Base-by-base conservation (phyloP, 164 flowering plant genomes). In the Nymphaea colorata region DNA sequence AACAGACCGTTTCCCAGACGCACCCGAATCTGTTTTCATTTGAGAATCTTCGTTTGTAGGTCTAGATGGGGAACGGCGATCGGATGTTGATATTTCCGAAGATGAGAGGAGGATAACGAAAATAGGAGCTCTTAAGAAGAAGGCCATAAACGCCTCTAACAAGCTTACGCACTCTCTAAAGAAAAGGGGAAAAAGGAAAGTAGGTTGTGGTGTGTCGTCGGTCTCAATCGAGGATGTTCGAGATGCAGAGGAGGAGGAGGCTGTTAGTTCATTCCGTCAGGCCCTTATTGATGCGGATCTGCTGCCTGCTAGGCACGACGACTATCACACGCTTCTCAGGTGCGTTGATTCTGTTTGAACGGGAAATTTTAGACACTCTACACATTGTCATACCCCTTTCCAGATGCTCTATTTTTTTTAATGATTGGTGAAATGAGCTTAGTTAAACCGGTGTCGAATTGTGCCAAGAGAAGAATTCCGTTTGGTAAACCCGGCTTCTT, bases 101-200 rank as follows among this genome's bases (percentile, higher is more conserved):
- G 96, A 89, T 77, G 98, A 87, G 79, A 85, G 89, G 70, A 82
- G 87, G 45, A 69, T 83, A 43, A 84, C 87, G 2, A 93, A 80
- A 76, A 91, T 93, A 61, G 87, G 94, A 7, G 72, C 70, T 66
- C 76, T 93, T n/a, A 90, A 74, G 81, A 93, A 87, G 79, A 93
- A 89, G 78, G 96, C 97, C 0, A 70, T 87, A 59, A 83, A 75
- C 82, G 96, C 97, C 71, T 93, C 98, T 18, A 87, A 80, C 73
- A 93, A 83, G 77, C 84, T 90, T 70, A 89, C 92, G 2, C 98
- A 87, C 72, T 89, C 98, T 70, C 84, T 93, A 2, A 93, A 85
- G 81, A 93, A 87, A 69, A 80, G 90, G 45, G 97, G 98, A 17
- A 87, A 87, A 71, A 81, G 85, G 74, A 93, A 83, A 79, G 80